Evolutionary conservation across 1,139 yeast genomes (phyloP), one percentile per base, ranked within the genome.

Genomic region (Diutina pseudorugosa): DNA sequence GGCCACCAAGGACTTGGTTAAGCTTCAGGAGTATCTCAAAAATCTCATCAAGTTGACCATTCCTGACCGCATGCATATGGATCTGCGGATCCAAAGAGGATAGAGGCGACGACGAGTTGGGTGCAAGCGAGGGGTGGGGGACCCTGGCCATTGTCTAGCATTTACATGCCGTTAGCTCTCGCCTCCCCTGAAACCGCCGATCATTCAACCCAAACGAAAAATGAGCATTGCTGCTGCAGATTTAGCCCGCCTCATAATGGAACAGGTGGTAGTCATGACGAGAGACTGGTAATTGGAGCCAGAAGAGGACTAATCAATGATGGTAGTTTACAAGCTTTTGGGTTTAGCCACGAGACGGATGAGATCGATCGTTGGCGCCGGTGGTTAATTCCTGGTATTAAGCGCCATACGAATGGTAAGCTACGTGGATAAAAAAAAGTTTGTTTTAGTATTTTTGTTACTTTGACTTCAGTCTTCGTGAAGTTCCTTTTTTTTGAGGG

Each of bases 11-110:
- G 83, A 83, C 52, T 67, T 90, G 55, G 70, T 81, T 51, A 71
- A 69, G 52, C 66, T 88, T 47, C 89, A 85, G 64, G 79, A 73
- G 19, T 86, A 82, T 53, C 69, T 90, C 56, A 71, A 75, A 54
- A 90, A 89, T 14, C 70, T 89, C 53, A 74, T 90, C 18, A 79
- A 81, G 52, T 71, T 90, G 52, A 79, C 73, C 43, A 77, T 85
- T 44, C 95, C 96, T 1, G 95, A 87, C 62, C 72, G 96, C 58
- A 82, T 79, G 64, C 73, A 75, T 47, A 87, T 89, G 88, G 96
- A 90, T 64, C 78, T 90, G 3, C 54, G 60, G 18, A 52, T 57
- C 14, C 41, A 33, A 40, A 11, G 25, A 12, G 12, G 36, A 16
- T 47, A 19, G 19, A 18, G 23, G 18, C 36, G 36, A 4, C 11